Evolutionary conservation across 345 rosid species (phyloP).

Genomic region (Populus alba): DNA sequence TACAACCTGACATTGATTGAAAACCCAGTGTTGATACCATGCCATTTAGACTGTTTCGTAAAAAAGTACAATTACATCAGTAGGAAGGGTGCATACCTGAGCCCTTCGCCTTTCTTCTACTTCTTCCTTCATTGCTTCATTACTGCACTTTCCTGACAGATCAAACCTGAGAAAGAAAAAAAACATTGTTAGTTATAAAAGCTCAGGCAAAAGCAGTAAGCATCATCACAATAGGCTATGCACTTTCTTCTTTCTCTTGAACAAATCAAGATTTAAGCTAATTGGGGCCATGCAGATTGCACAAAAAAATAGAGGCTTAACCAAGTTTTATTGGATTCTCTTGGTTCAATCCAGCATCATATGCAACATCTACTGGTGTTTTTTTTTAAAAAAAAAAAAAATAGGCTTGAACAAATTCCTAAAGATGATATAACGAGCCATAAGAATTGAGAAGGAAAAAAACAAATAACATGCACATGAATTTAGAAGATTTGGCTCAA

Average conservation of each 20-base stretch:
- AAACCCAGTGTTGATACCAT: slow-evolving; percentile 8
- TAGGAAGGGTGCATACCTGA: slow-evolving; percentile 45
- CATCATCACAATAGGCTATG: background rate
- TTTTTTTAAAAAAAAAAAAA: too few relatives aligned
- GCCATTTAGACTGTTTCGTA: slow-evolving; percentile 4
- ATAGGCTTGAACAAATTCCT: too few relatives aligned
- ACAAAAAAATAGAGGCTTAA: too few relatives aligned
- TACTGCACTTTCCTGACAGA: slow-evolving; percentile 58
- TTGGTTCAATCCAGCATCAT: too few relatives aligned
- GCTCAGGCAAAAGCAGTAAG: background rate
- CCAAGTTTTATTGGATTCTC: too few relatives aligned
- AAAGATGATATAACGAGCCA: too few relatives aligned
- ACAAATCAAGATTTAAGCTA: background rate
- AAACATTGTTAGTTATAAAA: slow-evolving; percentile 2
- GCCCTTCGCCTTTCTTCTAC: slow-evolving; percentile 77
- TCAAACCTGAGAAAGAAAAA: slow-evolving; percentile 63
- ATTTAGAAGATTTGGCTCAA: too few relatives aligned
- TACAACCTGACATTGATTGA: slow-evolving; percentile 57
- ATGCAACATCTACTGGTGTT: too few relatives aligned
- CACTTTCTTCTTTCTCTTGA: background rate
- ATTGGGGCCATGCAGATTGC: too few relatives aligned
- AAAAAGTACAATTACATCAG: background rate
- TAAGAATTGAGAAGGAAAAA: too few relatives aligned
- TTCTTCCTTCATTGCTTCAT: slow-evolving; percentile 55
- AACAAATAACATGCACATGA: too few relatives aligned